Conservation (phyloP, 2,329 filamentous ascomycete species). For the Penicillium italicum region DNA sequence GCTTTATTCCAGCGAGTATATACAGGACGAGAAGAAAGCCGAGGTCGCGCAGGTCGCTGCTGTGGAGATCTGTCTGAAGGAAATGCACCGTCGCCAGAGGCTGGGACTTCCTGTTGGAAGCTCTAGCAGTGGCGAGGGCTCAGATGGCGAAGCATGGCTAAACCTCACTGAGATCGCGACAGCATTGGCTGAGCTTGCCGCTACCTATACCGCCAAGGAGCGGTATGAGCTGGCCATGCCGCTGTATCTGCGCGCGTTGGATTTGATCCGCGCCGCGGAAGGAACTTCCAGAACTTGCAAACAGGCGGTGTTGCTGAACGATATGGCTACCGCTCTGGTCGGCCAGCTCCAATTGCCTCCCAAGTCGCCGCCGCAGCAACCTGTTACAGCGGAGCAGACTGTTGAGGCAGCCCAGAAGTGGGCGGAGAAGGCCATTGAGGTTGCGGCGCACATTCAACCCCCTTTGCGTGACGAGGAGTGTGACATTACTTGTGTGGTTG, state of each 20-base stretch:
- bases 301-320: conserved; percentile 67
- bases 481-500: conserved; percentile 75
- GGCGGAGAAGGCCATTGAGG: conserved; percentile 71
- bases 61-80: conserved; percentile 73
- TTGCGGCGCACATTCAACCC: conserved; percentile 62
- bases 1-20: conserved; percentile 72
- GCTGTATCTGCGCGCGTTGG: conserved; percentile 79
- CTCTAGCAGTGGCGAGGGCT: conserved; percentile 34
- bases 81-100: conserved; percentile 63
- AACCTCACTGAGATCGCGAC: conserved; percentile 38
- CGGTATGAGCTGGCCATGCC: conserved; percentile 79
- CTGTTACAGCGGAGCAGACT: conserved; percentile 56
- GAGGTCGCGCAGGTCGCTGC: conserved; percentile 75
- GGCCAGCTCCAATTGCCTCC: conserved; percentile 31
- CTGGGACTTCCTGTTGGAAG: conserved; percentile 66
- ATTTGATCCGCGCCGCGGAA: conserved; percentile 55
- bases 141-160: conserved; percentile 33
- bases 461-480: conserved; percentile 72
- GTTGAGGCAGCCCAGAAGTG: conserved; percentile 70
- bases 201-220: conserved; percentile 69
- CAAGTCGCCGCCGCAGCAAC: conserved; percentile 22
- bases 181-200: conserved; percentile 59
- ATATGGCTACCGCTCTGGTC: conserved; percentile 49
- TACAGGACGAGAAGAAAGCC: conserved; percentile 69
- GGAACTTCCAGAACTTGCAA: conserved; percentile 61